These are phyloP conservation scores for Pseudonitzschia delicatissima DNA, from an alignment of 108 stramenopile genomes.

Conservation along the genomic window DNA sequence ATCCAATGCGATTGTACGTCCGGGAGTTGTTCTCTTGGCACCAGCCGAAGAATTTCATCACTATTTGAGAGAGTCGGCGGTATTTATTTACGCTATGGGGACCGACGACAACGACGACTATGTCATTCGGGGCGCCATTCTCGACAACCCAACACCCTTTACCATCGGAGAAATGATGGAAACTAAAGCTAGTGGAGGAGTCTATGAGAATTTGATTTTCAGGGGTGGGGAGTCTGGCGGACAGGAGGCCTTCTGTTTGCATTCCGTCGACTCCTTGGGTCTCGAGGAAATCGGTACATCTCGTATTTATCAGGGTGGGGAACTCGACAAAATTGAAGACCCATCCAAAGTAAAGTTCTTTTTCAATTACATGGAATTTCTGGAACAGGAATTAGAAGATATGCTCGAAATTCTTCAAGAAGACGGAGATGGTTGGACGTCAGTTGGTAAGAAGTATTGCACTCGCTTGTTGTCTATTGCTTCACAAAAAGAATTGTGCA, in stretches of 20 bases:
- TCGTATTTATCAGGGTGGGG: slow-evolving; percentile 75
- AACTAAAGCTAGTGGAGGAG: neutral
- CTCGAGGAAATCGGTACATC: slow-evolving; percentile 64
- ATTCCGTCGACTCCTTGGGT: slow-evolving; percentile 46
- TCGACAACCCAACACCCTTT: slow-evolving; percentile 86
- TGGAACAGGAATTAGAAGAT: slow-evolving; percentile 70
- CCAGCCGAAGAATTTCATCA: slow-evolving; percentile 78
- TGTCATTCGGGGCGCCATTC: slow-evolving; percentile 74
- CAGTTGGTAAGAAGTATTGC: slow-evolving; percentile 25
- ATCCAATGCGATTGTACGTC: slow-evolving; percentile 64
- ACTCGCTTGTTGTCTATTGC: neutral
- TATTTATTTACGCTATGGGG: slow-evolving; percentile 79
- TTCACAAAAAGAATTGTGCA: neutral
- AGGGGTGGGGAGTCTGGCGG: slow-evolving; percentile 70
- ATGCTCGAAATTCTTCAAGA: slow-evolving; percentile 54
- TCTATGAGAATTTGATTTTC: slow-evolving; percentile 48
- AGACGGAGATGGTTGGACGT: slow-evolving; percentile 68
- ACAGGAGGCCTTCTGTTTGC: slow-evolving; percentile 52
- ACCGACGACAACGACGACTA: slow-evolving; percentile 53
- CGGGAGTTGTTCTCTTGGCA: slow-evolving; percentile 67
- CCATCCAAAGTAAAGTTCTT: slow-evolving; percentile 72
- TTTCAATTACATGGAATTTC: slow-evolving; percentile 76
- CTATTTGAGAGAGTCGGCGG: slow-evolving; percentile 67
- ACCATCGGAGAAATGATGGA: slow-evolving; percentile 72
- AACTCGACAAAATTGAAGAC: slow-evolving; percentile 36